These are phyloP conservation scores for Lodderomyces parapsilosis DNA, from an alignment of 1,139 yeast genomes.

Conservation along the genomic window DNA sequence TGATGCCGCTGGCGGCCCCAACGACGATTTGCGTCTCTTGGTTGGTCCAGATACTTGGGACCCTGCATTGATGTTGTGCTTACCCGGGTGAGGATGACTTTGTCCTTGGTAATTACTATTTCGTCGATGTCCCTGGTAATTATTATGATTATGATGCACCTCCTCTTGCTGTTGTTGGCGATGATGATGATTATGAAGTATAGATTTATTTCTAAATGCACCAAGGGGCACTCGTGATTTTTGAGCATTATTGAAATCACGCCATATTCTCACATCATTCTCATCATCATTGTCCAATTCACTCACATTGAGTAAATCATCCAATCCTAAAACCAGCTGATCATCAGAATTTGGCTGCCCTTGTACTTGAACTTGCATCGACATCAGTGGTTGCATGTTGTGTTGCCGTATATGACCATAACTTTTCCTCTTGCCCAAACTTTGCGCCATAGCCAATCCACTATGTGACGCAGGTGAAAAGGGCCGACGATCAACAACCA, in stretches of 20 bases:
- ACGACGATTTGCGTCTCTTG: background rate
- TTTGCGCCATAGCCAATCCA: background rate
- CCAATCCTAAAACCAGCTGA: conserved; percentile 62
- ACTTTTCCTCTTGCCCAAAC: conserved; percentile 3
- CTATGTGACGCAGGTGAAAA: background rate
- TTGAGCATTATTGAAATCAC: conserved; percentile 49
- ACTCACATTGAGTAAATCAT: conserved; percentile 83
- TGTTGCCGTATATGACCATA: background rate
- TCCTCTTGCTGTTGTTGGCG: conserved; percentile 12
- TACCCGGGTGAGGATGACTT: conserved; percentile 2
- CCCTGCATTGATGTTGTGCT: background rate
- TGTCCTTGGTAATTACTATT: background rate
- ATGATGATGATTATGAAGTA: conserved; percentile 28
- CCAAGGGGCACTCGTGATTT: conserved; percentile 75
- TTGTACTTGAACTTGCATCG: conserved; percentile 5
- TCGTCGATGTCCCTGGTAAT: conserved; percentile 5
- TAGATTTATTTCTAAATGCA: conserved; percentile 83
- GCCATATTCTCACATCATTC: conserved; percentile 51
- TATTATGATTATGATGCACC: conserved; percentile 14
- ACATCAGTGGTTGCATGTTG: conserved; percentile 5
- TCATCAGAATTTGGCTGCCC: conserved; percentile 5
- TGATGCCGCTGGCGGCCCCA: background rate
- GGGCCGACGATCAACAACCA: background rate
- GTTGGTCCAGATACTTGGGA: background rate
- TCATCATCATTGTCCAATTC: conserved; percentile 81